A percentile compares a stretch with the other conserved stretches of the same genome.
phyloP scores from a whole-genome alignment of 2,329 filamentous ascomycete genomes.

The Berkeleyomyces rouxiae region DNA sequence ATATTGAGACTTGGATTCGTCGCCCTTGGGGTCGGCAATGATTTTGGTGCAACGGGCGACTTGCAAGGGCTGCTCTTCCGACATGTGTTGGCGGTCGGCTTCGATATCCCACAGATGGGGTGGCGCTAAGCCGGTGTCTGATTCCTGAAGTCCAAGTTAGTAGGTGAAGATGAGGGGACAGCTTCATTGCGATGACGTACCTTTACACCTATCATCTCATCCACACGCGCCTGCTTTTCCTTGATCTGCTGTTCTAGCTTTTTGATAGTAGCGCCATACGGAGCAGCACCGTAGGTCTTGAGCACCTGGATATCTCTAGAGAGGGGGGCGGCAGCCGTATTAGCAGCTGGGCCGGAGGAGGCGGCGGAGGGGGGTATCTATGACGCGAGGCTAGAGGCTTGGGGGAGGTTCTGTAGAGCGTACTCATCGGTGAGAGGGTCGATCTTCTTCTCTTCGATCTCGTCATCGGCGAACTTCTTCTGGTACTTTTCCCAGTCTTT shows the following conservation, averaged over 20 bases:
- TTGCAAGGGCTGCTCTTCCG: conserved; percentile 92
- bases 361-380: conserved; percentile 14
- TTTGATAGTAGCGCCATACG: conserved; percentile 85
- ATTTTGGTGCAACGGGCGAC: conserved; percentile 98
- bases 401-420: conserved; percentile 21
- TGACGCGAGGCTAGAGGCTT: conserved; percentile 17
- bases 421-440: conserved; percentile 93
- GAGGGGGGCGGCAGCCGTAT: conserved; percentile 14
- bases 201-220: conserved; percentile 93
- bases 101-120: conserved; percentile 98
- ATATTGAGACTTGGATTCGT: conserved; percentile 97
- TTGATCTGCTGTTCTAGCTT: conserved; percentile 99
- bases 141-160: conserved; percentile 48
- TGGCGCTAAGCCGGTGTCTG: conserved; percentile 91
- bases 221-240: conserved; percentile 93
- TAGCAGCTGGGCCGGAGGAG: conserved; percentile 15
- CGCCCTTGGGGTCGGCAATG: conserved; percentile 83
- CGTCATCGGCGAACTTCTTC: conserved; percentile 93
- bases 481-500: conserved; percentile 96
- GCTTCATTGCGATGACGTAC: conserved; percentile 23
- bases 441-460: conserved; percentile 99
- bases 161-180: neutral
- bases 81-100: conserved; percentile 95
- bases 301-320: conserved; percentile 92
- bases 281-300: conserved; percentile 95